Conservation (phyloP, 75 land plant species). For the Pseudotsuga menziesii region DNA sequence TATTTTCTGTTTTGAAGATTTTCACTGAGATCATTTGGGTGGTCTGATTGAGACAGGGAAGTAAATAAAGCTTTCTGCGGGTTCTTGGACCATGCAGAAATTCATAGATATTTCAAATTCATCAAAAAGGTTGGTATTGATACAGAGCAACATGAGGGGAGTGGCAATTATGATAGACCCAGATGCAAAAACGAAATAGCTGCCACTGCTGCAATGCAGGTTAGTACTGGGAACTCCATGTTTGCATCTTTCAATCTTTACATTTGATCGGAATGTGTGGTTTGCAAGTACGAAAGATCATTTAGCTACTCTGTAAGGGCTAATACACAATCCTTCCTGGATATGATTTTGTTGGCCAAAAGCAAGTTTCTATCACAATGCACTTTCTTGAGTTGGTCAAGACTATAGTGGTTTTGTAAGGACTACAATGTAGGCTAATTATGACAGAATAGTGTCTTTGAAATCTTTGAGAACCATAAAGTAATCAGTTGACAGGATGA, state of each 20-base stretch:
- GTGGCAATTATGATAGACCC: not conserved
- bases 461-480: not conserved
- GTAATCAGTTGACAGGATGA: no score
- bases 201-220: not conserved
- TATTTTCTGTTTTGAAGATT: no score
- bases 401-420: not conserved
- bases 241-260: not conserved
- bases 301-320: not conserved
- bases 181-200: not conserved
- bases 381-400: not conserved
- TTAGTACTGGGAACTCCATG: not conserved
- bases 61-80: conserved; percentile 86
- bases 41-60: conserved; percentile 38
- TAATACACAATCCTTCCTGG: not conserved
- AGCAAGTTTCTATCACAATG: no score
- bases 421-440: not conserved
- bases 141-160: not conserved
- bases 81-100: conserved; percentile 48
- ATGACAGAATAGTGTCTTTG: not conserved
- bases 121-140: conserved; percentile 7
- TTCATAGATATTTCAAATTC: conserved; percentile 8
- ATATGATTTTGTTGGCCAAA: not conserved
- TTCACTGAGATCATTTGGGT: no score
- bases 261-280: not conserved
- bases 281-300: not conserved